phyloP scores from a whole-genome alignment of 75 land plant species.

The Selaginella moellendorffii region DNA sequence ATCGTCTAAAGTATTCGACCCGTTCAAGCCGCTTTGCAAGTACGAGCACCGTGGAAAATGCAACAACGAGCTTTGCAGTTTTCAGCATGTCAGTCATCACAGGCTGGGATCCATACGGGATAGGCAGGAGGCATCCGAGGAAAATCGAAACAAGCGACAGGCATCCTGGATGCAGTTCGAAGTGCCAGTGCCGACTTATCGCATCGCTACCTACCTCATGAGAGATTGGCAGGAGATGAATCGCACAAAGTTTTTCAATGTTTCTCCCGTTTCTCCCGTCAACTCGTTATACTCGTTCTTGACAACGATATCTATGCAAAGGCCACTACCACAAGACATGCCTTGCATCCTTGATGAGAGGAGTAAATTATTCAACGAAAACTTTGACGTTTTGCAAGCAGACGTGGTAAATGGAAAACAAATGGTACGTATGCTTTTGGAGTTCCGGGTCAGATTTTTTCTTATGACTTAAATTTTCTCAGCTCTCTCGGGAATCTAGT shows the following conservation, averaged over 20 bases:
- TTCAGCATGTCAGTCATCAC: constrained; percentile 52
- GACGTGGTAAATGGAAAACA: background rate
- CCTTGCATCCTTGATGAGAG: constrained; percentile 8
- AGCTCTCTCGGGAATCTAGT: background rate
- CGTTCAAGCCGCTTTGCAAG: constrained; percentile 67
- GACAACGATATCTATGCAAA: constrained; percentile 11
- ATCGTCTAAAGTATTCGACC: constrained; percentile 32
- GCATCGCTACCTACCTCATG: background rate
- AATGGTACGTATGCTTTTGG: background rate
- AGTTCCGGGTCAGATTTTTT: background rate
- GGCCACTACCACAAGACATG: constrained; percentile 28
- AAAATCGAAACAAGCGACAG: background rate
- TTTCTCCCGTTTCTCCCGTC: no score
- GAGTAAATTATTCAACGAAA: background rate
- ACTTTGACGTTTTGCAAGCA: background rate
- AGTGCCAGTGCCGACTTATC: background rate
- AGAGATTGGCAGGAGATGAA: background rate
- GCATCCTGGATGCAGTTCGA: background rate
- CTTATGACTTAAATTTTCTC: background rate
- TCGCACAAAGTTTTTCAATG: no score
- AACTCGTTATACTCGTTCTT: no score
- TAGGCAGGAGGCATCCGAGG: no score
- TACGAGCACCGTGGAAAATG: constrained; percentile 87
- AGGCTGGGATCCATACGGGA: background rate
- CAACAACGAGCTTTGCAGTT: constrained; percentile 60